Evolutionary conservation across 1,284 basidiomycete genomes (phyloP), one percentile per base, ranked within the genome.

Genomic region (Leccinum pachyderme): DNA sequence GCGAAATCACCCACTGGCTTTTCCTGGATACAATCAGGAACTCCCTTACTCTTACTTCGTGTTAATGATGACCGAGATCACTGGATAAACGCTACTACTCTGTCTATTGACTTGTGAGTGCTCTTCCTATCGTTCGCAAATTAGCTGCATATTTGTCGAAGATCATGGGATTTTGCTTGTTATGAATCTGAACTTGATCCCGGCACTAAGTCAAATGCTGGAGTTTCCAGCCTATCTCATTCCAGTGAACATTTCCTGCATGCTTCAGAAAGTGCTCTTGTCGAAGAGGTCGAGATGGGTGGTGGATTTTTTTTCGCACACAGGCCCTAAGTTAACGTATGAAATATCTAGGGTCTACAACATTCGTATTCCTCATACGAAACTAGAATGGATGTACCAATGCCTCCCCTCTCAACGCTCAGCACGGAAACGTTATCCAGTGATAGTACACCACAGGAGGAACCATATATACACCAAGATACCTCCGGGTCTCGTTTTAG

Each of bases 11-110:
- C 32, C 44, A 29, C 55, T 9, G 55, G 65, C 11, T 55, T 69
- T 48, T 63, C 57, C n/a, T 70, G 68, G 66, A 50, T 57, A 39
- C 66, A 71, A 46, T 70, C 59, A 18, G 67, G 68, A 51, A 61
- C 61, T 2, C 70, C 70, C 1, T 33, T 67, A 49, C 54, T 69
- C 39, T 18, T 69, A 15, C 56, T 72, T 1, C 57, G 61, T 44
- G 44, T 29, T 24, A 56, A 57, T 31, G 33, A 47, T 29, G n/a
- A 49, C 5, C 51, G 45, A 4, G 54, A 60, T 22, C 31, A 11
- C 32, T 72, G 67, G 67, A 54, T 47, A 48, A 53, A 48, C 28
- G 15, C 59, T 39, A 64, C 59, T n/a, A 61, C 60, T 13, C 43
- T 69, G 5, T 52, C n/a, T 12, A 25, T 69, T 13, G 54, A 65